These are phyloP conservation scores for Eucalyptus decipiens DNA, from an alignment of 345 rosid genomes.

Conservation along the genomic window DNA sequence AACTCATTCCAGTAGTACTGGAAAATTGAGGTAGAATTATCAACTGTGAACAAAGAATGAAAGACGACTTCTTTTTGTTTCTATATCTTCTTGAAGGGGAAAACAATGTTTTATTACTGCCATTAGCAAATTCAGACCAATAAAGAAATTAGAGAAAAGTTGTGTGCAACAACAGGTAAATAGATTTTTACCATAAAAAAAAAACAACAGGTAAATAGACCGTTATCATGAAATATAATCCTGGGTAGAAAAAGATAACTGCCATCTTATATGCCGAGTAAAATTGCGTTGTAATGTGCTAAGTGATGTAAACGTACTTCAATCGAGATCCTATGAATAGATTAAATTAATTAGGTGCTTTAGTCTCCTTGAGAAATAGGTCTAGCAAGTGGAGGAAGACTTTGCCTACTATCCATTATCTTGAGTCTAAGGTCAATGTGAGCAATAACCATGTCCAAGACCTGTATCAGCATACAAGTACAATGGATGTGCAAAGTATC, in stretches of 20 bases:
- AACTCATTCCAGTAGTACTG: not conserved
- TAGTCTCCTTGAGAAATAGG: not conserved
- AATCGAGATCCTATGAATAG: not conserved
- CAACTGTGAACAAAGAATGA: not conserved
- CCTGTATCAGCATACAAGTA: not conserved
- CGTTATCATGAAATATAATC: not conserved
- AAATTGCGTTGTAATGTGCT: not conserved
- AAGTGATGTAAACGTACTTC: not conserved
- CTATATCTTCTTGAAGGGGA: not conserved
- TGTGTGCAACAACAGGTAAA: not conserved
- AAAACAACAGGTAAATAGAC: not conserved
- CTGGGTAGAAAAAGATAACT: not conserved
- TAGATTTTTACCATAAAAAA: not conserved
- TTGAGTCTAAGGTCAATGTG: not conserved
- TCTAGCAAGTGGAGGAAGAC: not conserved
- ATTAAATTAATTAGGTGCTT: not conserved
- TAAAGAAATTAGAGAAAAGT: not conserved
- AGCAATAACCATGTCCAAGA: not conserved
- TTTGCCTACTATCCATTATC: not conserved
- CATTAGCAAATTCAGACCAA: not conserved
- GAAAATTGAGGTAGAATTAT: not conserved
- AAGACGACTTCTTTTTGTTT: not conserved
- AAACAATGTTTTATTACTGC: not conserved
- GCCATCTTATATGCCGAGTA: not conserved
- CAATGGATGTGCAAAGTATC: not conserved